Percentiles rank a stretch among this genome's conserved stretches.
phyloP scores from a whole-genome alignment of 2,329 filamentous ascomycete species.

The Colletotrichum lindemuthianum region DNA sequence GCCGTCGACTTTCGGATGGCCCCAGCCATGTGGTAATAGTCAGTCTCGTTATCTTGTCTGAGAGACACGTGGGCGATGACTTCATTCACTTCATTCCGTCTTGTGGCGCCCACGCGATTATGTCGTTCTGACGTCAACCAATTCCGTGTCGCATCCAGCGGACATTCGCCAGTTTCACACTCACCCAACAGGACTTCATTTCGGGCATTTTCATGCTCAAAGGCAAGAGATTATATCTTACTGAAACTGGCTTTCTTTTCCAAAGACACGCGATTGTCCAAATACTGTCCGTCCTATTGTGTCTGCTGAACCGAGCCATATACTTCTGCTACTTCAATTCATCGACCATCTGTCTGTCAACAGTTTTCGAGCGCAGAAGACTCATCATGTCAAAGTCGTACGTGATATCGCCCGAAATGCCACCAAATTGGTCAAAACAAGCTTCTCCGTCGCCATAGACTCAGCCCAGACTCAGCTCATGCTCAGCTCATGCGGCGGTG shows the following conservation, averaged over 20 bases:
- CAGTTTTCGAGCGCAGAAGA: too few relatives aligned
- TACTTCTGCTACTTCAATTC: too few relatives aligned
- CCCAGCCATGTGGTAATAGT: neutral
- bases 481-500: neutral
- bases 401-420: too few relatives aligned
- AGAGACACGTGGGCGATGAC: constrained; percentile 3
- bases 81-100: neutral
- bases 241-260: neutral
- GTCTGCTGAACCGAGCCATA: too few relatives aligned
- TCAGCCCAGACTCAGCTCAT: too few relatives aligned
- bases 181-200: too few relatives aligned
- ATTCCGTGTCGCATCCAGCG: neutral
- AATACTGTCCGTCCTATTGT: neutral
- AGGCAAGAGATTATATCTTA: neutral
- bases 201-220: too few relatives aligned
- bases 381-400: too few relatives aligned
- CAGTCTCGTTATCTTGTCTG: neutral
- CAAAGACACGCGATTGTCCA: neutral
- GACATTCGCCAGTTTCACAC: too few relatives aligned
- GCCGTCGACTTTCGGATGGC: constrained; percentile 5
- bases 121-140: constrained; percentile 20
- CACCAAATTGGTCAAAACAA: too few relatives aligned
- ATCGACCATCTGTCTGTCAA: too few relatives aligned
- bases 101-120: constrained; percentile 2
- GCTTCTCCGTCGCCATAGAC: too few relatives aligned